Base-by-base conservation (phyloP, 176 grass and related monocot genomes). In the Calamus simplicifolius region DNA sequence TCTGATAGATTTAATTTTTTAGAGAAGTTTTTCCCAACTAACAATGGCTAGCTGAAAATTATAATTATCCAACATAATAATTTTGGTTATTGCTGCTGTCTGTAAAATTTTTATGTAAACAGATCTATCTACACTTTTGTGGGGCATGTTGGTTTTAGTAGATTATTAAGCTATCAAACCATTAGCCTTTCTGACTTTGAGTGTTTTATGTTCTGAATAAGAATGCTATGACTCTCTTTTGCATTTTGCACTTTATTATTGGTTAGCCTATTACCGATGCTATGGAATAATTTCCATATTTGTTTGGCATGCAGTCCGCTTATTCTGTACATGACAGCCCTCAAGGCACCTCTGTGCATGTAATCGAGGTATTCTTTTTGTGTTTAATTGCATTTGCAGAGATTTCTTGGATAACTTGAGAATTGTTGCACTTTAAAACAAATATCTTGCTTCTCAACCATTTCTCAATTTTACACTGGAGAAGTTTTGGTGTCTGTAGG, bases 301-400 rank as follows among this genome's bases (percentile, higher is more conserved):
- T 52, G 7, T 25, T 66, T 66, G 31, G 49, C 18, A 26, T 69
- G 19, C 54, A 31, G 25, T 66, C 4, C 29, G 6, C 16, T 28
- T n/a, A 49, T 26, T 26, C 27, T 63, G 51, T 51, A 80, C 56
- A 52, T 48, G 16, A 15, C 3, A 59, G 28, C 14, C 19, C 68
- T 5, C 68, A 17, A 48, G 54, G 19, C 7, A 16, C 29, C 29
- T 31, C 4, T 51, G 27, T 12, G 5, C 65, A 80, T 49, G 50
- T 73, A 52, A 52, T 88, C 75, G 79, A 83, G 80, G 85, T 88
- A 74, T 30, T 54, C 18, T 50, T 28, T 17, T 70, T 63, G 27
- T 29, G 64, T 38, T 6, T 31, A 0, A 5, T 27, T 38, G 48
- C 50, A 61, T 25, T 56, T 67, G 50, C 48, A 15, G n/a, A 52